Conservation (phyloP, 2,329 filamentous ascomycete species). For the Leptodontidium sp. region DNA sequence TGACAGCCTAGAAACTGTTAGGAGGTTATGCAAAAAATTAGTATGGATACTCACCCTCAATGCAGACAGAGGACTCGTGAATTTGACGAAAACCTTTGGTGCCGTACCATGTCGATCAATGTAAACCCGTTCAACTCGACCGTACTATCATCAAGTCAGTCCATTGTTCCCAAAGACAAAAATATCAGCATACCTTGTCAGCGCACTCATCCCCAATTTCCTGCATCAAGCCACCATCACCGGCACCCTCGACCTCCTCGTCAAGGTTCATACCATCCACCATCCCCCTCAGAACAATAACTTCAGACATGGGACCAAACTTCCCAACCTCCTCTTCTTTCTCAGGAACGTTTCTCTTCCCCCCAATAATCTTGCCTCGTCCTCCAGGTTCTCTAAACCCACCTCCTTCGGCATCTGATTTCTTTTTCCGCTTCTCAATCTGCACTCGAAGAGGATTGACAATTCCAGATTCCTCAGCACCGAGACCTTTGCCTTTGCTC, state of each 20-base stretch:
- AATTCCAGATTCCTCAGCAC: conserved; percentile 83
- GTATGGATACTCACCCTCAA: conserved; percentile 69
- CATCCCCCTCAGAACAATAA: conserved; percentile 86
- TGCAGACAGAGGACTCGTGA: conserved; percentile 84
- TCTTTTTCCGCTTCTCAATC: conserved; percentile 85
- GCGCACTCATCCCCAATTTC: conserved; percentile 96
- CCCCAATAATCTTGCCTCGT: conserved; percentile 83
- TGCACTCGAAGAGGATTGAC: conserved; percentile 83
- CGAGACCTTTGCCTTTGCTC: conserved; percentile 86
- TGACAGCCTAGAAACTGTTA: conserved; percentile 72
- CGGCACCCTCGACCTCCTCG: conserved; percentile 73
- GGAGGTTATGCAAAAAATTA: conserved; percentile 15
- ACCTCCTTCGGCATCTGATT: conserved; percentile 79
- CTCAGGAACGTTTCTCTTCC: conserved; percentile 60
- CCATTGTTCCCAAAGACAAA: not conserved
- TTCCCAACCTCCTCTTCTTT: conserved; percentile 57
- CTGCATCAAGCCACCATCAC: conserved; percentile 76
- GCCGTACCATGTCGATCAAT: conserved; percentile 68
- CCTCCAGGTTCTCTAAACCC: conserved; percentile 74
- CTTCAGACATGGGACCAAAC: conserved; percentile 79
- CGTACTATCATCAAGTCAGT: conserved; percentile 64
- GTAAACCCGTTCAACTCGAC: conserved; percentile 80
- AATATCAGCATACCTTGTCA: conserved; percentile 66
- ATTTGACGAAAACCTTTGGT: conserved; percentile 88
- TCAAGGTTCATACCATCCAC: conserved; percentile 83